A percentile compares a stretch with the other conserved stretches of the same genome.
These are phyloP conservation scores for Hypoxylon rubiginosum DNA, from an alignment of 2,329 filamentous ascomycete species.

Conservation along the genomic window DNA sequence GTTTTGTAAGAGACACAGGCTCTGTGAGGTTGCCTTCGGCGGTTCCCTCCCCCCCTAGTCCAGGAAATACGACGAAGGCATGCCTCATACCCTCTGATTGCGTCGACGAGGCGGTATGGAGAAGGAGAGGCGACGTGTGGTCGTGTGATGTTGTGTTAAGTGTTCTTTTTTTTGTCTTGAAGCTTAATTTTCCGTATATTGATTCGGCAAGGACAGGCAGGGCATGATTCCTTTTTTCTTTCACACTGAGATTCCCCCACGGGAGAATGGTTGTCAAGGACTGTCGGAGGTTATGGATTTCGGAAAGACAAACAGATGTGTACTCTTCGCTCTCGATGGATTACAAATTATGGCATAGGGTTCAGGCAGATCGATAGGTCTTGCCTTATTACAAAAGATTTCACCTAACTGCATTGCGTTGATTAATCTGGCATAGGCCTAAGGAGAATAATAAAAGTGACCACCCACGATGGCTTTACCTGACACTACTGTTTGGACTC, in stretches of 20 bases:
- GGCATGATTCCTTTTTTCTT: slow-evolving; percentile 24
- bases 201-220: slow-evolving; percentile 33
- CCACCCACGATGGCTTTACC: no score
- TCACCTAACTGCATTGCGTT: neutral
- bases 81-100: slow-evolving; percentile 15
- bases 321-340: slow-evolving; percentile 22
- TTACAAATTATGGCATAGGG: slow-evolving; percentile 22
- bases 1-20: slow-evolving; percentile 40
- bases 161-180: slow-evolving; percentile 22
- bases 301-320: slow-evolving; percentile 22
- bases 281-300: slow-evolving; percentile 34
- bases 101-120: slow-evolving; percentile 22
- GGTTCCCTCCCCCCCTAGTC: slow-evolving; percentile 3
- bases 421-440: slow-evolving; percentile 1
- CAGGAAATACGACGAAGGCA: slow-evolving; percentile 6
- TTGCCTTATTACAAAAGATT: slow-evolving; percentile 12
- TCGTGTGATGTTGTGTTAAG: slow-evolving; percentile 2
- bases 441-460: no score
- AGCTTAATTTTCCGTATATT: slow-evolving; percentile 41
- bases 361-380: slow-evolving; percentile 21
- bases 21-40: slow-evolving; percentile 20
- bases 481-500: no score
- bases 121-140: slow-evolving; percentile 8
- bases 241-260: slow-evolving; percentile 44
- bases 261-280: slow-evolving; percentile 37